phyloP scores from a whole-genome alignment of 2,329 filamentous ascomycete genomes.

The Macrophomina pseudophaseolina region DNA sequence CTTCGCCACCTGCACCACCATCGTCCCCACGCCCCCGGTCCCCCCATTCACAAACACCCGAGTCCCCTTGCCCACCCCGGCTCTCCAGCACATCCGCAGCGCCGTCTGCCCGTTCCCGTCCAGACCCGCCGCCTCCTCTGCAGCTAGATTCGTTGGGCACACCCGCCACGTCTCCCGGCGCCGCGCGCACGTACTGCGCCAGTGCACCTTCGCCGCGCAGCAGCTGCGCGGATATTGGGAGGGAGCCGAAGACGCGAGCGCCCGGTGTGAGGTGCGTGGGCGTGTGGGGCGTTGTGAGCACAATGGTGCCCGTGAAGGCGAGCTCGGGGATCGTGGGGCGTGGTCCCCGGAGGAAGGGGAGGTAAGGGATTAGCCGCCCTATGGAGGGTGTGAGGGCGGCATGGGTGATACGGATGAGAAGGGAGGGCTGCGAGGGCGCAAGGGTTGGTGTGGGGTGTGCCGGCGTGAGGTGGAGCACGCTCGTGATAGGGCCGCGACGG shows the following conservation, averaged over 20 bases:
- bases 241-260: constrained; percentile 47
- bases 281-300: constrained; percentile 19
- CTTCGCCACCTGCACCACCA: constrained; percentile 53
- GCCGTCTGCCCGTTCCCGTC: constrained; percentile 50
- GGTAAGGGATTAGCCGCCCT: constrained; percentile 48
- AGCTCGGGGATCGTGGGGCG: constrained; percentile 48
- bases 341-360: constrained; percentile 46
- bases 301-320: constrained; percentile 49
- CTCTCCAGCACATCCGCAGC: constrained; percentile 40
- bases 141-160: constrained; percentile 37
- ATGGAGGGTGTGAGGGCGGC: constrained; percentile 50
- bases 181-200: constrained; percentile 47
- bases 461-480: constrained; percentile 1
- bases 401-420: constrained; percentile 39
- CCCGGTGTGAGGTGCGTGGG: constrained; percentile 36
- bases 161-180: constrained; percentile 40
- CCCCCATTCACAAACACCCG: constrained; percentile 57
- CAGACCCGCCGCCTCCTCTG: constrained; percentile 47
- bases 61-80: constrained; percentile 41
- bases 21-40: constrained; percentile 57
- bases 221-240: constrained; percentile 38
- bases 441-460: neutral
- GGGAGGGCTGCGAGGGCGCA: neutral
- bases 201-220: constrained; percentile 48
- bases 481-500: neutral